These are phyloP conservation scores for Coleophoma crateriformis DNA, from an alignment of 2,329 filamentous ascomycete species.

Conservation along the genomic window DNA sequence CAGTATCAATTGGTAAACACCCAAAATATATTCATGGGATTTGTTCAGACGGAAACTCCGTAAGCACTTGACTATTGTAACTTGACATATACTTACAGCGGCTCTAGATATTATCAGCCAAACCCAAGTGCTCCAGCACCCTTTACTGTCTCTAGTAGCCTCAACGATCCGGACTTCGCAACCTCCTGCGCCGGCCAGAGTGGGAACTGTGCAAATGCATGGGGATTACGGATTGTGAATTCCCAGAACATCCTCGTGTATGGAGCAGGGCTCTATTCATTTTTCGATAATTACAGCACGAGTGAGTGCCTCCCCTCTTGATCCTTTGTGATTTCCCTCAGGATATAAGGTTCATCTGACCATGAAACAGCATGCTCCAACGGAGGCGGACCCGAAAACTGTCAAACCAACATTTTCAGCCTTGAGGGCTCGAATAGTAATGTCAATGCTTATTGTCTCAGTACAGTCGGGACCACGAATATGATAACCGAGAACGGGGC, in stretches of 20 bases:
- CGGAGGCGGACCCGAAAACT: slow-evolving; percentile 10
- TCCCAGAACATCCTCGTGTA: slow-evolving; percentile 42
- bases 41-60: slow-evolving; percentile 20
- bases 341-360: background rate
- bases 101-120: slow-evolving; percentile 59
- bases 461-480: slow-evolving; percentile 14
- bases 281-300: slow-evolving; percentile 50
- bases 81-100: too few species aligned
- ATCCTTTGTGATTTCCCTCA: background rate
- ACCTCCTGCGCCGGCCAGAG: slow-evolving; percentile 32
- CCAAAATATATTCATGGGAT: slow-evolving; percentile 18
- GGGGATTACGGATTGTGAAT: slow-evolving; percentile 57
- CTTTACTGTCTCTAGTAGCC: slow-evolving; percentile 38
- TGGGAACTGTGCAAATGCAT: slow-evolving; percentile 48
- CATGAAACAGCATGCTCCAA: slow-evolving; percentile 9
- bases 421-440: slow-evolving; percentile 11
- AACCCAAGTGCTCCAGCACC: slow-evolving; percentile 58
- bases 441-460: slow-evolving; percentile 14
- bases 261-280: slow-evolving; percentile 50
- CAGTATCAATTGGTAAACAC: slow-evolving; percentile 42
- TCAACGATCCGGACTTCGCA: slow-evolving; percentile 45
- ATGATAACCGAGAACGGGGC: slow-evolving; percentile 14
- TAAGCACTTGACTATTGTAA: slow-evolving; percentile 32
- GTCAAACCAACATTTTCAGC: slow-evolving; percentile 15
- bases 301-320: slow-evolving; percentile 8